These are phyloP conservation scores for Microcyclospora pomicola DNA, from an alignment of 2,329 filamentous ascomycete genomes.

Conservation along the genomic window DNA sequence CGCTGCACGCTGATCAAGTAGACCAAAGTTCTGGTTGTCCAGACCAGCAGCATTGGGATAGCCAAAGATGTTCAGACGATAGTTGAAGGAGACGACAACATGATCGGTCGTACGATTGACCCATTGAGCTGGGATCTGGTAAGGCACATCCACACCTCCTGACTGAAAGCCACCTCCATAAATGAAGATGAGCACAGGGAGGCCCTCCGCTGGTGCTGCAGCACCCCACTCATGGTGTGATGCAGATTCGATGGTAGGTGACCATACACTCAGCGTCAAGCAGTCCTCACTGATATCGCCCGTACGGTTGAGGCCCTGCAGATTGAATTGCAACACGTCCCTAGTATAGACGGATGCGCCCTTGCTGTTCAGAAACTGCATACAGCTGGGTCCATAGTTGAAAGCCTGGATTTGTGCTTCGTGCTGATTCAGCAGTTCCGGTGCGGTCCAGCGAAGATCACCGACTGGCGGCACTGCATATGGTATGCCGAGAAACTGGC, in stretches of 20 bases:
- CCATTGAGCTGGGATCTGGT: slow-evolving; percentile 33
- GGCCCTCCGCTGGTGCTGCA: slow-evolving; percentile 4
- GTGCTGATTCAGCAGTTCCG: slow-evolving; percentile 9
- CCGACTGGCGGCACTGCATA: slow-evolving; percentile 14
- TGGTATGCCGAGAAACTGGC: slow-evolving; percentile 15
- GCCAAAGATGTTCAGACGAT: slow-evolving; percentile 30
- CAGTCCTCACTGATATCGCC: slow-evolving; percentile 31
- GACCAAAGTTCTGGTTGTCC: slow-evolving; percentile 32
- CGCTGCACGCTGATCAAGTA: slow-evolving; percentile 40
- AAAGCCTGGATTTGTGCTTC: slow-evolving; percentile 12
- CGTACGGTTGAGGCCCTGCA: slow-evolving; percentile 17
- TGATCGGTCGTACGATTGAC: slow-evolving; percentile 22
- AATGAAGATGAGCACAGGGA: slow-evolving; percentile 35
- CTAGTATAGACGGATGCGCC: slow-evolving; percentile 11
- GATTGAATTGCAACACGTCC: slow-evolving; percentile 18
- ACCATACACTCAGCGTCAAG: slow-evolving; percentile 34
- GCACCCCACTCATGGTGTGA: slow-evolving; percentile 1
- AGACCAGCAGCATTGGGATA: slow-evolving; percentile 25
- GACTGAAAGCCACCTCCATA: slow-evolving; percentile 34
- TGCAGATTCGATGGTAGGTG: slow-evolving; percentile 17
- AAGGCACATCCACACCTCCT: slow-evolving; percentile 33
- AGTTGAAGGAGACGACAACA: slow-evolving; percentile 22
- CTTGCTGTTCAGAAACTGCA: slow-evolving; percentile 12
- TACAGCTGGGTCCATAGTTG: slow-evolving; percentile 15
- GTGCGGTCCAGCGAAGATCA: slow-evolving; percentile 11